A percentile compares a stretch with the other conserved stretches of the same genome.
Conservation (phyloP, 1,284 basidiomycete species). For the Vanrija sp. region DNA sequence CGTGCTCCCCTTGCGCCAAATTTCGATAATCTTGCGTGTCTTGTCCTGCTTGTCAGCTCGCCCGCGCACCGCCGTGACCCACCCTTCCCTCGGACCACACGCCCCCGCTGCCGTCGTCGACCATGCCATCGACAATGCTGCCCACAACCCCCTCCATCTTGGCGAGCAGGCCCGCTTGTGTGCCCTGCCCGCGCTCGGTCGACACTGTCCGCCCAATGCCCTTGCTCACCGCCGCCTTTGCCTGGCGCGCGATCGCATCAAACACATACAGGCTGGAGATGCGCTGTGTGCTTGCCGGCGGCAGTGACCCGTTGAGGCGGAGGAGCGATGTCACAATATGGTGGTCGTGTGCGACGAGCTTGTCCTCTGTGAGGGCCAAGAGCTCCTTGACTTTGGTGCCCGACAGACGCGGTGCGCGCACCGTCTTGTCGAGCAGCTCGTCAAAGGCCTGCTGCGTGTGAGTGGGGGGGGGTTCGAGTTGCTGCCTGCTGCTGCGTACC, state of each 20-base stretch:
- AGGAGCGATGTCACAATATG: constrained; percentile 78
- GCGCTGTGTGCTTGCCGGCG: constrained; percentile 56
- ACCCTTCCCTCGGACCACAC: constrained; percentile 69
- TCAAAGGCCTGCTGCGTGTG: constrained; percentile 66
- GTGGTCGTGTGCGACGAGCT: constrained; percentile 73
- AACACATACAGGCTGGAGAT: constrained; percentile 82
- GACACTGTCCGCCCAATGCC: constrained; percentile 58
- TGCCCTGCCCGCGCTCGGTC: constrained; percentile 57
- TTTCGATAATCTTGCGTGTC: constrained; percentile 87
- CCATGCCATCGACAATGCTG: constrained; percentile 74
- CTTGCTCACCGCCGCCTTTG: constrained; percentile 65
- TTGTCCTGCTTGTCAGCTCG: constrained; percentile 67
- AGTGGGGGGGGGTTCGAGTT: not conserved
- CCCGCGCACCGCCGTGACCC: constrained; percentile 49
- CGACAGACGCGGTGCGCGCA: constrained; percentile 73
- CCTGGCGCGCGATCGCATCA: constrained; percentile 80
- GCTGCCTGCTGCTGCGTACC: constrained; percentile 11
- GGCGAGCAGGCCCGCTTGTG: constrained; percentile 69
- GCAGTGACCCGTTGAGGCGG: constrained; percentile 73
- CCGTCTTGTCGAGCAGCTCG: constrained; percentile 67
- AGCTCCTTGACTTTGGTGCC: constrained; percentile 73
- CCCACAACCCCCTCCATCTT: constrained; percentile 83
- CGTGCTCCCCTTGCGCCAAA: constrained; percentile 82
- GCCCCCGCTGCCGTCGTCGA: constrained; percentile 55
- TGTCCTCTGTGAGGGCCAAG: constrained; percentile 55